These are phyloP conservation scores for Penicillium soppii DNA, from an alignment of 495 filamentous ascomycete genomes.

Conservation along the genomic window DNA sequence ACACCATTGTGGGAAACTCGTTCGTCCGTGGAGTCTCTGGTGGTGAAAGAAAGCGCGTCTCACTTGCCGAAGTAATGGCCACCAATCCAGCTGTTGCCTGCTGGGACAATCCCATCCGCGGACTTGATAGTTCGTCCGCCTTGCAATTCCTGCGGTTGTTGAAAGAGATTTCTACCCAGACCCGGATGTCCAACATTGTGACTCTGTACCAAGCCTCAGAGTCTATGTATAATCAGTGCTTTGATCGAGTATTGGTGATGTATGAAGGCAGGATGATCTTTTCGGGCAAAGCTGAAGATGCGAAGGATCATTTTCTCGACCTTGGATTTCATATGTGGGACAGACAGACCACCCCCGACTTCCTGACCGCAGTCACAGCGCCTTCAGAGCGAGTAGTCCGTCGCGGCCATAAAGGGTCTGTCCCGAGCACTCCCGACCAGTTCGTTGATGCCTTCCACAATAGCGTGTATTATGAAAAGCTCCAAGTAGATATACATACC, in stretches of 20 bases:
- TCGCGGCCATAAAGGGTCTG: conserved; percentile 52
- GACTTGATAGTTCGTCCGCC: background rate
- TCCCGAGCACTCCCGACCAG: conserved; percentile 55
- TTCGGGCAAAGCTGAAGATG: background rate
- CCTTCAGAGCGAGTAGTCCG: conserved; percentile 58
- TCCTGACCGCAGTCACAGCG: conserved; percentile 69
- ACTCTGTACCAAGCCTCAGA: background rate
- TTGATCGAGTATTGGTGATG: background rate
- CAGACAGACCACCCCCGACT: conserved; percentile 66
- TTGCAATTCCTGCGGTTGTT: background rate
- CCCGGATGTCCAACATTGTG: background rate
- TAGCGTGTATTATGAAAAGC: background rate
- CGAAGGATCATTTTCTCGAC: conserved; percentile 48
- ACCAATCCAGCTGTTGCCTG: background rate
- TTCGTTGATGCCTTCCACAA: background rate
- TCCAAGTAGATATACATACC: no score
- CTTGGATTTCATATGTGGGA: conserved; percentile 57
- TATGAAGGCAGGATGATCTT: background rate
- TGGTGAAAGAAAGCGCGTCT: conserved; percentile 58
- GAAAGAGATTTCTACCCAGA: background rate
- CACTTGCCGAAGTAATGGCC: background rate
- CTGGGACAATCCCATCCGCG: background rate
- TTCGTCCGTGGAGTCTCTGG: conserved; percentile 75
- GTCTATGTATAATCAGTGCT: background rate
- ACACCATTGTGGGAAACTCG: conserved; percentile 59